These are phyloP conservation scores for Parastagonospora nodorum DNA, from an alignment of 2,329 filamentous ascomycete genomes.

Conservation along the genomic window DNA sequence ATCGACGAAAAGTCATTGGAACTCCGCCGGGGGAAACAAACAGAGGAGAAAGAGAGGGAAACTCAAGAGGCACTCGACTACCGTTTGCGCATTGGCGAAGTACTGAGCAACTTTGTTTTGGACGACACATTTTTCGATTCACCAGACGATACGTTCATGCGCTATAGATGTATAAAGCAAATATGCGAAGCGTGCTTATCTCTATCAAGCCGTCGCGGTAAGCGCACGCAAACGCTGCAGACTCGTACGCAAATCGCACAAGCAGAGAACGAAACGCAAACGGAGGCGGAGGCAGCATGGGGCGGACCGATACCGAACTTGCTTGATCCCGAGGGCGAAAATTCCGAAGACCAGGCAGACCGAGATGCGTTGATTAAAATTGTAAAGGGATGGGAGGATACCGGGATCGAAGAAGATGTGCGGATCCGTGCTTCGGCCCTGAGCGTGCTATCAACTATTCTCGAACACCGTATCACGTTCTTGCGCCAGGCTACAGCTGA, in stretches of 20 bases:
- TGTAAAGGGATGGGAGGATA: slow-evolving; percentile 70
- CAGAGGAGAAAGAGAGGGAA: slow-evolving; percentile 30
- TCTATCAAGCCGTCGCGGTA: slow-evolving; percentile 66
- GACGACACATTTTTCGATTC: slow-evolving; percentile 25
- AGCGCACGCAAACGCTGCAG: slow-evolving; percentile 63
- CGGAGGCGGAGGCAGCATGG: slow-evolving; percentile 60
- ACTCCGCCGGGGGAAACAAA: slow-evolving; percentile 14
- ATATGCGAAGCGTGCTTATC: slow-evolving; percentile 65
- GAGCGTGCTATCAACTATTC: slow-evolving; percentile 64
- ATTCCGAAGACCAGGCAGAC: slow-evolving; percentile 44
- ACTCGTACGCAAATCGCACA: slow-evolving; percentile 60
- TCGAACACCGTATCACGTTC: slow-evolving; percentile 61
- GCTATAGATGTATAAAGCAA: slow-evolving; percentile 17
- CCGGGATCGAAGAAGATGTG: slow-evolving; percentile 68
- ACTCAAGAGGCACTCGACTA: slow-evolving; percentile 59
- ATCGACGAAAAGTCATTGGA: slow-evolving; percentile 53
- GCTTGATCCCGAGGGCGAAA: slow-evolving; percentile 34
- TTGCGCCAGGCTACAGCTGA: slow-evolving; percentile 45
- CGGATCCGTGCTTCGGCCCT: slow-evolving; percentile 72
- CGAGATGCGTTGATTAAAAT: slow-evolving; percentile 61
- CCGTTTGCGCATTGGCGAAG: slow-evolving; percentile 70
- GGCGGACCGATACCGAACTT: slow-evolving; percentile 54
- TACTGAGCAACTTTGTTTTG: slow-evolving; percentile 31
- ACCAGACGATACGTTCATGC: background rate
- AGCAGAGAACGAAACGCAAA: slow-evolving; percentile 54